Base-by-base conservation (phyloP, 1,284 basidiomycete species). In the Melanopsichium pennsylvanicum region DNA sequence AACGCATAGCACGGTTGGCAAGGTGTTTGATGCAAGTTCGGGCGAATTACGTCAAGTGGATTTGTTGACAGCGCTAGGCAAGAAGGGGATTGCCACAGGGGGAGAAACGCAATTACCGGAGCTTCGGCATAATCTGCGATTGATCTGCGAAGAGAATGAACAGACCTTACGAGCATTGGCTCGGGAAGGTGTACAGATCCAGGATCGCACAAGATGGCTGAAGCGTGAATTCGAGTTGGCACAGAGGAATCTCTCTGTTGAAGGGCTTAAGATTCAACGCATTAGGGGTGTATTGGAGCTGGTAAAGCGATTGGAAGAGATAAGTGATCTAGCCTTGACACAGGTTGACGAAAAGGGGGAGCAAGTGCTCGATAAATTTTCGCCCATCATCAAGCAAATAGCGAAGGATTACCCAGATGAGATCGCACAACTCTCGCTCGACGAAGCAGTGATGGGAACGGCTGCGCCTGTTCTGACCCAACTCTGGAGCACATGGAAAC, bases 391-490 rank as follows among this genome's bases (percentile, higher is more conserved):
- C 19, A 18, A 47, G 18, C 45, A 50, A 12, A 34, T 76, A 6
- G 21, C n/a, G 9, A n/a, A 9, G 3, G 46, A 58, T 2, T 52
- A 41, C 38, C 21, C 32, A n/a, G 46, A 47, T 5, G 55, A 67
- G 10, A 43, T 73, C 16, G 19, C 48, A 16, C 39, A 59, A 21
- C 23, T 60, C 8, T 42, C 29, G 12, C 40, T 78, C 8, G 96
- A 98, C 74, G 94, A 97, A 76, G 87, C 97, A 13, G 87, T 96
- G 1, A 90, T 98, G 1, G 93, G 89, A 32, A 91, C 93, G 2
- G 89, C 97, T 49, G 86, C 89, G 6, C 92, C 93, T 1, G 82
- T 88, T 5, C 77, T 92, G 21, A 87, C 88, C 35, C 84, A 88
- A 19, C 84, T 88, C 81, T 84, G 89, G 34, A 81, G 86, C 0